A percentile compares a stretch with the other conserved stretches of the same genome.
phyloP scores from a whole-genome alignment of 2,329 filamentous ascomycete species.

The Alternaria dauci region DNA sequence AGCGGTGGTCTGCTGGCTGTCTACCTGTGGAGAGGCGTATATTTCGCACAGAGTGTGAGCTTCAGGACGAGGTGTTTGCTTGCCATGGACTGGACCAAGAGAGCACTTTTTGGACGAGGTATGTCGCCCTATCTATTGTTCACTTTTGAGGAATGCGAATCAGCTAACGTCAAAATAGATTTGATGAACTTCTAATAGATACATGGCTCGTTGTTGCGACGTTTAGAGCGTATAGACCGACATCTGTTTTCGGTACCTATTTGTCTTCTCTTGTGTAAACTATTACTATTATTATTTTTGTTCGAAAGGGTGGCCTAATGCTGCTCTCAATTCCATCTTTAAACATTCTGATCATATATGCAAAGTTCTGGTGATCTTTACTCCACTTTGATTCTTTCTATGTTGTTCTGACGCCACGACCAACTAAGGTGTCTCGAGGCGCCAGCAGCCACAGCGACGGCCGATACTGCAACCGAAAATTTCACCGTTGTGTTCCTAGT shows the following conservation, averaged over 20 bases:
- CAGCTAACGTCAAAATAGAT: conserved; percentile 20
- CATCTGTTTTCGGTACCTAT: neutral
- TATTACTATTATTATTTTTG: neutral
- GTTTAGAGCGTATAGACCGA: neutral
- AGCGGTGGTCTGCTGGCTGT: conserved; percentile 89
- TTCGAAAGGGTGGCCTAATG: neutral
- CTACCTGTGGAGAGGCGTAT: conserved; percentile 94
- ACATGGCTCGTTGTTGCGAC: neutral
- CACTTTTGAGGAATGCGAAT: neutral
- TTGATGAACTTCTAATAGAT: conserved; percentile 33
- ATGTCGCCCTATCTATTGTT: conserved; percentile 49
- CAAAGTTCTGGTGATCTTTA: neutral
- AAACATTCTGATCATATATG: neutral
- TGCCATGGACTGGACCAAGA: conserved; percentile 99
- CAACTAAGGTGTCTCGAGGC: no score
- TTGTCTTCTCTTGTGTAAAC: neutral
- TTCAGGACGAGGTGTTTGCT: conserved; percentile 85
- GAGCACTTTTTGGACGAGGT: conserved; percentile 95
- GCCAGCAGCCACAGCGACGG: no score
- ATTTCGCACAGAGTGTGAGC: conserved; percentile 97
- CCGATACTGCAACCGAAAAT: no score
- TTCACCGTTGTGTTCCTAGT: no score
- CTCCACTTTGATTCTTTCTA: neutral
- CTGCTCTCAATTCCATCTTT: neutral
- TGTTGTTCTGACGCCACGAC: neutral